Evolutionary conservation across 148 eudicot species (phyloP).

Genomic region (Heliosperma pusillum): DNA sequence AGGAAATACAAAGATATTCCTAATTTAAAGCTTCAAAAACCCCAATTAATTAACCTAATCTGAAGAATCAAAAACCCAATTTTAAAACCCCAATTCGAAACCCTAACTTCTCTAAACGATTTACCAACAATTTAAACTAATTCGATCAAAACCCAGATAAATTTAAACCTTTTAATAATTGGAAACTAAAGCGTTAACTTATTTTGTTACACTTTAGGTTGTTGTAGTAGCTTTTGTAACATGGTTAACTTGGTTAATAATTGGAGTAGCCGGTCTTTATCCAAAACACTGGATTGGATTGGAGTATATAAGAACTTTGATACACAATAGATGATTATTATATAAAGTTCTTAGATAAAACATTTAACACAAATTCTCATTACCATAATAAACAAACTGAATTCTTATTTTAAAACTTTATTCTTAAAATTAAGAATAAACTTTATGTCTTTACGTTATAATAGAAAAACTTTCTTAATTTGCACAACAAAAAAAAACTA

Average conservation of each 20-base stretch:
- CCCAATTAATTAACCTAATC: neutral
- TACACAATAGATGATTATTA: too few species aligned
- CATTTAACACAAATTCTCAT: too few species aligned
- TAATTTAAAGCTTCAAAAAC: neutral
- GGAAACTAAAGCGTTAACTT: conserved; percentile 3
- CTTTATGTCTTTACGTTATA: too few species aligned
- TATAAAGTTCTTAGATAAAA: too few species aligned
- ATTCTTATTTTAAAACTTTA: too few species aligned
- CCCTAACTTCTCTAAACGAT: too few species aligned
- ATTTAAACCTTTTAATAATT: neutral
- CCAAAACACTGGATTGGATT: conserved; percentile 79
- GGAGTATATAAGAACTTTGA: too few species aligned
- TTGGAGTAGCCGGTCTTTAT: conserved; percentile 71
- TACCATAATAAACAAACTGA: too few species aligned
- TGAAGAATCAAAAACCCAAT: too few species aligned
- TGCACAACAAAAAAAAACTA: too few species aligned
- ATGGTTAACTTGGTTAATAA: conserved; percentile 79
- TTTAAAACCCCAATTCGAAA: neutral
- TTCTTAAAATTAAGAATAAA: too few species aligned
- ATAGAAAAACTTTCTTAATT: too few species aligned
- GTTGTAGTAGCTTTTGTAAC: conserved; percentile 72
- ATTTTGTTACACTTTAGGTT: conserved; percentile 43
- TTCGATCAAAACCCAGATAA: conserved; percentile 12
- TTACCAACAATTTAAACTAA: neutral
- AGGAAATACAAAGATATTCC: neutral